Percentiles rank a stretch among this genome's conserved stretches.
Evolutionary conservation across 768 basidiomycete species (phyloP).

Genomic region (Naganishia onofrii): DNA sequence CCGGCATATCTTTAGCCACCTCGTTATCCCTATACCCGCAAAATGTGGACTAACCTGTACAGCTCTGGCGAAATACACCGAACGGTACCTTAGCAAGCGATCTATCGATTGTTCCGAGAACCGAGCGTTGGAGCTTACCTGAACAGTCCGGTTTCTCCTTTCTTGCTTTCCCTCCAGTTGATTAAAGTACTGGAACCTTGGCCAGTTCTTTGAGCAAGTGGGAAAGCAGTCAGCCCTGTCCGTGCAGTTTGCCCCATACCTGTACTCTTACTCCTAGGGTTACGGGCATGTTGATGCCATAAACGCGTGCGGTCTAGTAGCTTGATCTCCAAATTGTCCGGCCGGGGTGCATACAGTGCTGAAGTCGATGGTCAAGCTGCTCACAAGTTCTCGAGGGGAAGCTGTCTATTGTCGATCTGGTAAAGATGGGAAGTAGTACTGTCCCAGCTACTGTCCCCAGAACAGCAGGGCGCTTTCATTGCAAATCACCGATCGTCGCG

Average conservation of each 20-base stretch:
- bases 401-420: no score
- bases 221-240: background rate
- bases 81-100: background rate
- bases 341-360: no score
- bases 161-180: slow-evolving; percentile 9
- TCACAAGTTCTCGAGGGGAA: no score
- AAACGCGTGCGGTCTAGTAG: background rate
- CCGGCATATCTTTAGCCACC: background rate
- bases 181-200: slow-evolving; percentile 8
- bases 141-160: slow-evolving; percentile 10
- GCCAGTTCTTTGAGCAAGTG: background rate
- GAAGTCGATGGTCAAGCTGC: no score
- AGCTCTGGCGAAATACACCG: slow-evolving; percentile 12
- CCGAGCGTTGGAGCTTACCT: background rate
- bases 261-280: background rate
- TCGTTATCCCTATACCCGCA: background rate
- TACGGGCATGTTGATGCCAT: slow-evolving; percentile 9
- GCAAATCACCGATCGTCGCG: no score
- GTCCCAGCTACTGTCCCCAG: no score
- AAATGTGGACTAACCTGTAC: slow-evolving; percentile 9
- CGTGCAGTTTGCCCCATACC: background rate
- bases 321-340: background rate
- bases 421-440: no score
- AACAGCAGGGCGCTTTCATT: no score
- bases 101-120: slow-evolving; percentile 4